Evolutionary conservation across 805 yeast species (phyloP), one percentile per base, ranked within the genome.

Genomic region (Lachancea cidri): DNA sequence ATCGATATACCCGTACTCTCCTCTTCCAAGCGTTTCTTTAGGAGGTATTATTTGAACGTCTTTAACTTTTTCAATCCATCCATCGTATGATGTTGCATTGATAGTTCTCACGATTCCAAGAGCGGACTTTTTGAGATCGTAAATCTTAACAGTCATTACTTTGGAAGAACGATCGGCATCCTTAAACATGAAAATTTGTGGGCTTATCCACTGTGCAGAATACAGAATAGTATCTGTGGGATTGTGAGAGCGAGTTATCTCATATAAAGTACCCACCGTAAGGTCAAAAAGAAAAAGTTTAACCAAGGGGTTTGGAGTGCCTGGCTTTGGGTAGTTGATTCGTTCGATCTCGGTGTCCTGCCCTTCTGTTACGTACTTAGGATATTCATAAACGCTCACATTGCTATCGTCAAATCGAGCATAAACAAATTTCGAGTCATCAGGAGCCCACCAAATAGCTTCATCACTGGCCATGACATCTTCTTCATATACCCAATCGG

Each of bases 401-500:
- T 66, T 53, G 0, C 83, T 69, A 47, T 83, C 89, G 51, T 84
- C 72, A 17, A 76, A 69, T 47, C 65, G 71, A 45, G 82, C 70
- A 51, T 67, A 85, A 0, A 81, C 65, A 35, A 83, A 46, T 40
- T 65, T 66, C 1, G 75, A 57, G 48, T 81, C 84, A 47, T 78
- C 77, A 1, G 83, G 81, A 13, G 81, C 66, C 88, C 91, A 84
- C 84, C 87, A 83, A 9, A 83, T 64, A 0, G 83, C 77, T 27
- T 58, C 62, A 46, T 82, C 89, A 13, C 64, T 52, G 0, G 71
- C 72, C 9, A 79, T 61, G 1, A 85, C 85, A 53, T 85, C 95
- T 54, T 85, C 94, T 57, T 85, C 94, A 58, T 84, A 84, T 1
- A 84, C 81, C 93, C 94, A 85, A 54, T 84, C 93, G 0, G 89